Evolutionary conservation across 2,329 filamentous ascomycete species (phyloP).

Genomic region (Hysterium pulicare): DNA sequence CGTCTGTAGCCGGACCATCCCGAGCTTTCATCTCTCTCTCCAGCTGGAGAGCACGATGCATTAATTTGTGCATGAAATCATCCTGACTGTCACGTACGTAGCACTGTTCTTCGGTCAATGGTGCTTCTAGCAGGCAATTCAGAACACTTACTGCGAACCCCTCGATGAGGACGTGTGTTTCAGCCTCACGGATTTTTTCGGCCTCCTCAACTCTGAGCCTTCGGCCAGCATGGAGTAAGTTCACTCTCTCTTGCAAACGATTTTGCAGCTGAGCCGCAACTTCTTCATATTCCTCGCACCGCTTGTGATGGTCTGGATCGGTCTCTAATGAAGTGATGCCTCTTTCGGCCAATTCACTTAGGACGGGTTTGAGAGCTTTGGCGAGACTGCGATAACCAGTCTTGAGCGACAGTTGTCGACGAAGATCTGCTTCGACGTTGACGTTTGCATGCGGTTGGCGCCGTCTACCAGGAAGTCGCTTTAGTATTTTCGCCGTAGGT

Average conservation of each 20-base stretch:
- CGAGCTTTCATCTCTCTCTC: constrained; percentile 32
- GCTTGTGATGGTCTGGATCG: constrained; percentile 52
- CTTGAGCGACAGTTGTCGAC: constrained; percentile 64
- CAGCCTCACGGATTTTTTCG: constrained; percentile 30
- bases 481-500: constrained; percentile 30
- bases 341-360: constrained; percentile 63
- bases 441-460: constrained; percentile 47
- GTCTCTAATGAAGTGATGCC: constrained; percentile 56
- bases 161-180: constrained; percentile 30
- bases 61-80: constrained; percentile 34
- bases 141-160: constrained; percentile 35
- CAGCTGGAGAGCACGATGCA: constrained; percentile 37
- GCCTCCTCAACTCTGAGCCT: constrained; percentile 37
- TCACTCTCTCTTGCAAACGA: constrained; percentile 41
- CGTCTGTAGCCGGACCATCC: constrained; percentile 39
- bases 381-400: constrained; percentile 62
- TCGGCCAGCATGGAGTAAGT: constrained; percentile 36
- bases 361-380: constrained; percentile 59
- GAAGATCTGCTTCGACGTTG: constrained; percentile 45
- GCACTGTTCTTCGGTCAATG: constrained; percentile 20
- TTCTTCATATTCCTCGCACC: constrained; percentile 52
- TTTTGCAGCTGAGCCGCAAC: constrained; percentile 53
- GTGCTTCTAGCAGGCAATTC: neutral
- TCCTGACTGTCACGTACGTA: constrained; percentile 31
- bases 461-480: constrained; percentile 42